phyloP scores from a whole-genome alignment of 2,329 filamentous ascomycete species.

The Cordyceps pruinosa region DNA sequence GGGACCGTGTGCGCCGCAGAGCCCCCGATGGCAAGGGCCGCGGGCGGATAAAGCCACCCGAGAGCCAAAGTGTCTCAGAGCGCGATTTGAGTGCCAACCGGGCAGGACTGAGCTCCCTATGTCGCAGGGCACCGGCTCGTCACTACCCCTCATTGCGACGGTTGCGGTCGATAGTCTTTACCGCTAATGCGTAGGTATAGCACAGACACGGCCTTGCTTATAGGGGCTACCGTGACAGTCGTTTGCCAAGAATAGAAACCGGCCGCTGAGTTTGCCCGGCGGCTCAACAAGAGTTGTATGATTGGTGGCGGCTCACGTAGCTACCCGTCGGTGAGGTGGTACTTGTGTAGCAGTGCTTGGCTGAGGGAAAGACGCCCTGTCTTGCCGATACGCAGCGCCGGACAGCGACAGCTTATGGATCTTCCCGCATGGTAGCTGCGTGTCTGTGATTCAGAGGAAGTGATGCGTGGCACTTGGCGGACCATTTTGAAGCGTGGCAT shows the following conservation, averaged over 20 bases:
- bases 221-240: neutral
- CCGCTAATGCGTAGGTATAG: neutral
- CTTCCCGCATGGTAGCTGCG: too few species aligned
- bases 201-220: neutral
- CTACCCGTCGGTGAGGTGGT: too few species aligned
- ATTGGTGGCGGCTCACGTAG: neutral
- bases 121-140: too few species aligned
- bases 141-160: neutral
- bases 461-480: neutral
- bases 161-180: neutral
- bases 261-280: neutral
- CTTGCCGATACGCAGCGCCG: too few species aligned
- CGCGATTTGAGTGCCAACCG: neutral
- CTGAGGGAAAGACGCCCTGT: too few species aligned
- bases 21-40: neutral
- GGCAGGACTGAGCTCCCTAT: neutral
- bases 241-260: neutral
- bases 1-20: neutral
- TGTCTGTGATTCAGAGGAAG: neutral
- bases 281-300: neutral
- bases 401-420: neutral
- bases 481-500: neutral
- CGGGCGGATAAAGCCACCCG: neutral
- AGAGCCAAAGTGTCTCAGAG: neutral
- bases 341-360: neutral